Conservation (phyloP, 495 filamentous ascomycete genomes). For the Penicillium mononematosum region DNA sequence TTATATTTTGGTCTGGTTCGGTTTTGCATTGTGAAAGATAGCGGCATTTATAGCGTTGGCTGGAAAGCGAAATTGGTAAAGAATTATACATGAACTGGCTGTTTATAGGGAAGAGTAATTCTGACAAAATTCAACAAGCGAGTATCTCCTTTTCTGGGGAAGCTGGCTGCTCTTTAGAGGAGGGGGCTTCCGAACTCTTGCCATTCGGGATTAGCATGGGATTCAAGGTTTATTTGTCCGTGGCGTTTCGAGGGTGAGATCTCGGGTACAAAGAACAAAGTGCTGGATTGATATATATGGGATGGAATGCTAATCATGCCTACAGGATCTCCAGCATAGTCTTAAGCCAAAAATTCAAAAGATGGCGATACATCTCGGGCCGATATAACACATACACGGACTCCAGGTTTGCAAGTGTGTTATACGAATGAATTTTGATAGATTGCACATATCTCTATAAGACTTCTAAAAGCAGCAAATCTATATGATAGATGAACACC, state of each 20-base stretch:
- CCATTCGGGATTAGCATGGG: background rate
- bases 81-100: background rate
- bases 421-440: background rate
- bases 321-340: too few species aligned
- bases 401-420: background rate
- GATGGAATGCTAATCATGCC: background rate
- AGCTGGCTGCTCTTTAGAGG: background rate
- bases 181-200: background rate
- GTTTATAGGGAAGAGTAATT: background rate
- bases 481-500: background rate
- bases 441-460: background rate
- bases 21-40: background rate
- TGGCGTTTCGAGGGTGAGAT: background rate
- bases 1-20: background rate
- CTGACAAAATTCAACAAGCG: background rate
- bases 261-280: background rate
- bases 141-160: background rate
- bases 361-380: background rate
- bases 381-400: background rate
- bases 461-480: background rate
- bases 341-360: background rate
- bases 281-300: background rate
- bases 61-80: background rate
- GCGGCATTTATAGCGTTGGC: conserved; percentile 1
- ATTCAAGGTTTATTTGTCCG: background rate